phyloP scores from a whole-genome alignment of 768 basidiomycete genomes.

The Lactifluus pinguis region DNA sequence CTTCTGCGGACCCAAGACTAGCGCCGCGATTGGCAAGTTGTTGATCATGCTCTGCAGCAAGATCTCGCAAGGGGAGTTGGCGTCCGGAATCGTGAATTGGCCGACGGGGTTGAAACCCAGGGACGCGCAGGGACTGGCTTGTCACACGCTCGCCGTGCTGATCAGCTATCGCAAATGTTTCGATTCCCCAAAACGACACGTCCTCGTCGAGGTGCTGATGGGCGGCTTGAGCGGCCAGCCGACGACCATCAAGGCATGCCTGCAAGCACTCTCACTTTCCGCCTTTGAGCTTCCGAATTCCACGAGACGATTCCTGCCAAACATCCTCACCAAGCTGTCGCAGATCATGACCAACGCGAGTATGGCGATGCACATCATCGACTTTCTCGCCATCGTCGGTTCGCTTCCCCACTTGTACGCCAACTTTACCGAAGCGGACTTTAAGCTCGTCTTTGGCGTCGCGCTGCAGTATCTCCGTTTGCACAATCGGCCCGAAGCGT shows the following conservation, averaged over 20 bases:
- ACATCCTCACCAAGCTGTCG: constrained; percentile 78
- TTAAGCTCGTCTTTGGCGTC: constrained; percentile 89
- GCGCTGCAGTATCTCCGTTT: constrained; percentile 89
- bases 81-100: constrained; percentile 47
- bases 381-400: constrained; percentile 81
- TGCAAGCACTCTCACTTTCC: constrained; percentile 81
- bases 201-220: constrained; percentile 66
- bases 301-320: constrained; percentile 68
- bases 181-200: constrained; percentile 53
- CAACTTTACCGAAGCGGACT: constrained; percentile 87
- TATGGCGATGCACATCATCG: constrained; percentile 94
- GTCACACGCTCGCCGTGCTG: constrained; percentile 79
- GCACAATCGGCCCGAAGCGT: constrained; percentile 59
- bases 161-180: constrained; percentile 81
- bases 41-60: constrained; percentile 59
- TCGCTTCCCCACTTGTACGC: constrained; percentile 70
- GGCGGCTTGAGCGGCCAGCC: constrained; percentile 60
- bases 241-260: constrained; percentile 76
- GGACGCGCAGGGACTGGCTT: constrained; percentile 83
- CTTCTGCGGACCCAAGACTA: constrained; percentile 82
- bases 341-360: constrained; percentile 92
- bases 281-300: constrained; percentile 82
- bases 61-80: constrained; percentile 51
- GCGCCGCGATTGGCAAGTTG: constrained; percentile 51
- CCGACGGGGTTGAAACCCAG: constrained; percentile 54